Conservation (phyloP, 2,329 filamentous ascomycete genomes). For the Pestalotiopsis sp. region DNA sequence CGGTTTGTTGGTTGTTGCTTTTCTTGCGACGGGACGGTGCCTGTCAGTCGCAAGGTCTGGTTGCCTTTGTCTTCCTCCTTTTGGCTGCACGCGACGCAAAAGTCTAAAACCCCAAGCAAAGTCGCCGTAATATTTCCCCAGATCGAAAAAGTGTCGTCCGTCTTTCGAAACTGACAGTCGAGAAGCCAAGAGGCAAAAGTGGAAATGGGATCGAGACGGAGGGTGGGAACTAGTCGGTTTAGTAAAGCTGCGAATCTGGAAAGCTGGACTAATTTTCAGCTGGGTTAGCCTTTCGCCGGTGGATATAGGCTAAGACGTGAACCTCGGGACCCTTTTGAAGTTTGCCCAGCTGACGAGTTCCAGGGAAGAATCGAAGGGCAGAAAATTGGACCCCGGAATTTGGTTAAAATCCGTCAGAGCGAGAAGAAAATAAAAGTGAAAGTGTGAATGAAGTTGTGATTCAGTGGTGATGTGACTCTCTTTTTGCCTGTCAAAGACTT, state of each 20-base stretch:
- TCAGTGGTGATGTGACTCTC: background rate
- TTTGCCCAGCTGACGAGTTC: background rate
- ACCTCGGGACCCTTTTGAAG: background rate
- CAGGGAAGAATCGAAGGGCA: background rate
- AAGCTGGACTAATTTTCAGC: background rate
- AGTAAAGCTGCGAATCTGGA: background rate
- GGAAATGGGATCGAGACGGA: background rate
- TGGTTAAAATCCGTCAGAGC: background rate
- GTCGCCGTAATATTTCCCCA: background rate
- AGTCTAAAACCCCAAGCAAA: background rate
- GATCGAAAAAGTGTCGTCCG: background rate
- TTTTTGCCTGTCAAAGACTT: background rate
- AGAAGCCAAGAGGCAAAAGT: background rate
- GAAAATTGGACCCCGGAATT: background rate
- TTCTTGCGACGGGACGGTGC: background rate
- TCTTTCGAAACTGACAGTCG: background rate
- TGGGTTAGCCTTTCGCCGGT: constrained; percentile 4
- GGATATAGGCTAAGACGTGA: constrained; percentile 2
- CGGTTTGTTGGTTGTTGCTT: background rate
- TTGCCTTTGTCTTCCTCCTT: background rate
- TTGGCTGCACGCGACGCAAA: background rate
- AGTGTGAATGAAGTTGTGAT: background rate
- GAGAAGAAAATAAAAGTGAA: background rate
- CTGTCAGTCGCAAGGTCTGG: background rate
- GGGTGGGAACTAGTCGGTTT: background rate